phyloP scores from a whole-genome alignment of 129 eudicot species.

The Artemisia annua region DNA sequence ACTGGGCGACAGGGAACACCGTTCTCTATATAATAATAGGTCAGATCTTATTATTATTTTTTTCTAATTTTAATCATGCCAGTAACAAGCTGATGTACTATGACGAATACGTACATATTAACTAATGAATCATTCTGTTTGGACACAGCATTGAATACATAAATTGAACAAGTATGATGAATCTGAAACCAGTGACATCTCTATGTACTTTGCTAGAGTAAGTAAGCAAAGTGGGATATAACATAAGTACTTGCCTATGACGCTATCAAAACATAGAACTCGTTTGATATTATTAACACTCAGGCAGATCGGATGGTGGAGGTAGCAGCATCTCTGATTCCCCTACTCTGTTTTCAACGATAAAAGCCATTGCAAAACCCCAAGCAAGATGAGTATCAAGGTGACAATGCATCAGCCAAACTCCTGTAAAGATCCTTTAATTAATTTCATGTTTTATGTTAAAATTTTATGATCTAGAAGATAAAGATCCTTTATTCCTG shows the following conservation, averaged over 20 bases:
- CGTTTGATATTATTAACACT: neutral
- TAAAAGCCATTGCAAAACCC: slow-evolving; percentile 17
- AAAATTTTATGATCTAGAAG: too few relatives aligned
- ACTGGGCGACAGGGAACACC: too few relatives aligned
- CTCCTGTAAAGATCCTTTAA: neutral
- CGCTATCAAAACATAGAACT: neutral
- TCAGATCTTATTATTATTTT: too few relatives aligned
- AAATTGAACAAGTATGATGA: slow-evolving; percentile 10
- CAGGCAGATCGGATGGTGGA: neutral
- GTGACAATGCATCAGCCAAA: slow-evolving; percentile 1
- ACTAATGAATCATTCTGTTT: slow-evolving; percentile 26
- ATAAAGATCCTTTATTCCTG: too few relatives aligned
- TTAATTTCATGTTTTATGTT: slow-evolving; percentile 2
- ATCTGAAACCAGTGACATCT: neutral
- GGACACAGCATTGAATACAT: slow-evolving; percentile 13
- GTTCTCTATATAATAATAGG: too few relatives aligned
- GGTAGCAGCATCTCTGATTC: slow-evolving; percentile 3
- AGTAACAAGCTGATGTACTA: neutral
- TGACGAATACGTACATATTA: slow-evolving; percentile 2
- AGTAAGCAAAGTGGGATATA: neutral
- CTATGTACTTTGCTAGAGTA: neutral
- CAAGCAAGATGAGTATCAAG: slow-evolving; percentile 6
- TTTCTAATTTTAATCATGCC: too few relatives aligned
- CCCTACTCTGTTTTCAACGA: slow-evolving; percentile 5
- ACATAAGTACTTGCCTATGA: neutral